A percentile compares a stretch with the other conserved stretches of the same genome.
Evolutionary conservation across 345 rosid genomes (phyloP).

Genomic region (Brassica carinata): DNA sequence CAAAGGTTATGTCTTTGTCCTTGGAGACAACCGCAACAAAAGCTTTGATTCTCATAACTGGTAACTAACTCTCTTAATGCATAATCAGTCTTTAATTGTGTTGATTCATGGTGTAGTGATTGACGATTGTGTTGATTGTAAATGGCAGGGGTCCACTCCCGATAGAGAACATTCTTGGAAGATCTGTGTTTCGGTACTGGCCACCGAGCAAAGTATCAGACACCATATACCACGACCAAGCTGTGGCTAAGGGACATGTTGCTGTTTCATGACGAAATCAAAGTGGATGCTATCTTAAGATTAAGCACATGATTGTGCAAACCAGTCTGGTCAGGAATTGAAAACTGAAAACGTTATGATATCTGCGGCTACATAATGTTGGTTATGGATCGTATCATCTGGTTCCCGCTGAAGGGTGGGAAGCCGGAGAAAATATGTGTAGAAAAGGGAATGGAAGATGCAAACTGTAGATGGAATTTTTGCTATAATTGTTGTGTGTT

Average conservation of each 20-base stretch:
- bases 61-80: conserved; percentile 41
- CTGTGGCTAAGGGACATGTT: conserved; percentile 33
- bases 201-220: conserved; percentile 81
- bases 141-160: conserved; percentile 86
- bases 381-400: conserved; percentile 23
- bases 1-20: conserved; percentile 72
- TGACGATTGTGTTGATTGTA: neutral
- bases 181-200: conserved; percentile 78
- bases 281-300: conserved; percentile 27
- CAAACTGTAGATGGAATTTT: neutral
- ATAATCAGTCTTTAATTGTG: neutral
- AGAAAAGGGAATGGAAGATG: conserved; percentile 10
- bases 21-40: conserved; percentile 93
- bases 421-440: conserved; percentile 16
- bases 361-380: conserved; percentile 15
- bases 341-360: conserved; percentile 12
- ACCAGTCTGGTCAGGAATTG: conserved; percentile 28
- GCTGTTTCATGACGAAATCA: conserved; percentile 53
- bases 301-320: conserved; percentile 36
- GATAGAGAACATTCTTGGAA: conserved; percentile 58
- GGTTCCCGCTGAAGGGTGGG: conserved; percentile 14
- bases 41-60: conserved; percentile 91
- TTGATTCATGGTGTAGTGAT: neutral
- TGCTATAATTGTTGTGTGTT: conserved; percentile 30
- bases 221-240: conserved; percentile 49